Evolutionary conservation across 2,329 filamentous ascomycete genomes (phyloP), one percentile per base, ranked within the genome.

Genomic region (Hirsutella minnesotensis): DNA sequence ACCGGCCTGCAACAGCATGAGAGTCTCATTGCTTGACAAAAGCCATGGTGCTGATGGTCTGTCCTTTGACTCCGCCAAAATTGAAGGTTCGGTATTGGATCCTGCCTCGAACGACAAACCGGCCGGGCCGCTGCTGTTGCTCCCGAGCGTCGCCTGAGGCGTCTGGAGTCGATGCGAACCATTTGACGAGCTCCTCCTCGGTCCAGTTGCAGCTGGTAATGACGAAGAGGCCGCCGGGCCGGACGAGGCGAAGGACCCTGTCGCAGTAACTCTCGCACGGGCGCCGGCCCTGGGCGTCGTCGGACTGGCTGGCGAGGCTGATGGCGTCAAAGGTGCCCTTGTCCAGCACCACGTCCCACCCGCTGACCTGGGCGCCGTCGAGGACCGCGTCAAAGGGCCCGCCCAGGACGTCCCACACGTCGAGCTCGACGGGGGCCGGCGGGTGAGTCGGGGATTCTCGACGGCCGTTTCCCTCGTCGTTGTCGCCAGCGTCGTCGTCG

Each of bases 141-240:
- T 16, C 41, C n/a, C 12, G 29, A 7, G 20, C 30, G n/a, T 24
- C 36, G 5, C n/a, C n/a, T n/a, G n/a, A n/a, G n/a, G n/a, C n/a
- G n/a, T n/a, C n/a, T n/a, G n/a, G n/a, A n/a, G n/a, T 15, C 10
- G 20, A 5, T 12, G 73, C 78, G 58, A 96, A 92, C 88, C 90
- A 96, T 15, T 64, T 65, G 46, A 73, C 69, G 54, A 98, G 64
- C 68, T 98, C 92, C 34, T 79, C 75, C 66, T 92, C 88, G 1
- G 90, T 96, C 92, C 92, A 98, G 65, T 98, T 98, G 61, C 92
- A 98, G 62, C 88, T 95, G 43, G 92, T 96, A 42, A 98, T 77
- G 46, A 95, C 63, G 53, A 96, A 75, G 20, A 86, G 69, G 0
- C 86, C 86, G 2, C 81, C 82, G 1, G 64, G 66, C 52, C 77